phyloP scores from a whole-genome alignment of 2,329 filamentous ascomycete genomes.

The Paramyrothecium roridum region DNA sequence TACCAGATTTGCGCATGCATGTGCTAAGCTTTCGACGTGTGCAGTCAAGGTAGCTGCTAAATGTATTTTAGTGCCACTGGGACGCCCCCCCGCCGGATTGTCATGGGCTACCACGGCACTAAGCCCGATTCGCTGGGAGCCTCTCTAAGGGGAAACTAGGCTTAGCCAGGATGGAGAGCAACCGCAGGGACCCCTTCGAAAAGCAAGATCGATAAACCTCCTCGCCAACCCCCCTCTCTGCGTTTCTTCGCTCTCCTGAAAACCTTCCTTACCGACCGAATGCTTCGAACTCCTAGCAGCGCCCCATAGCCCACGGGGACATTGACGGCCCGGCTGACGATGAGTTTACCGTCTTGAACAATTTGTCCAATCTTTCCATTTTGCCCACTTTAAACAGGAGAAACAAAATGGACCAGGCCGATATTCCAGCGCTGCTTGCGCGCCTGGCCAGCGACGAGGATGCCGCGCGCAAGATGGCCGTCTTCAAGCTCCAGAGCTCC shows the following conservation, averaged over 20 bases:
- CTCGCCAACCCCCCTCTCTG: not conserved
- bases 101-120: not conserved
- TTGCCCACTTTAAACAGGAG: constrained; percentile 2
- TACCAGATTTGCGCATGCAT: too few species aligned
- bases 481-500: constrained; percentile 93
- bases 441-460: constrained; percentile 72
- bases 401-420: constrained; percentile 58
- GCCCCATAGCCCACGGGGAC: not conserved
- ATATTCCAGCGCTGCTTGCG: constrained; percentile 62
- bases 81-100: not conserved
- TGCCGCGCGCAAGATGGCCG: constrained; percentile 94
- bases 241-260: not conserved
- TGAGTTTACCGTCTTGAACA: constrained; percentile 8
- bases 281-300: too few species aligned
- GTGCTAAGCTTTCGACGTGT: too few species aligned
- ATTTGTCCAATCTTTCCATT: constrained; percentile 3
- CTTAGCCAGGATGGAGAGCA: not conserved
- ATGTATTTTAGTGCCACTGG: not conserved
- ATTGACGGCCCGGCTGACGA: constrained; percentile 7
- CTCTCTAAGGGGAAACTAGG: not conserved
- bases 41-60: not conserved
- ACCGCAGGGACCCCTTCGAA: not conserved
- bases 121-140: not conserved
- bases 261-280: not conserved
- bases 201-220: not conserved